Evolutionary conservation across 1,284 basidiomycete genomes (phyloP), one percentile per base, ranked within the genome.

Genomic region (Pterulicium gracile): DNA sequence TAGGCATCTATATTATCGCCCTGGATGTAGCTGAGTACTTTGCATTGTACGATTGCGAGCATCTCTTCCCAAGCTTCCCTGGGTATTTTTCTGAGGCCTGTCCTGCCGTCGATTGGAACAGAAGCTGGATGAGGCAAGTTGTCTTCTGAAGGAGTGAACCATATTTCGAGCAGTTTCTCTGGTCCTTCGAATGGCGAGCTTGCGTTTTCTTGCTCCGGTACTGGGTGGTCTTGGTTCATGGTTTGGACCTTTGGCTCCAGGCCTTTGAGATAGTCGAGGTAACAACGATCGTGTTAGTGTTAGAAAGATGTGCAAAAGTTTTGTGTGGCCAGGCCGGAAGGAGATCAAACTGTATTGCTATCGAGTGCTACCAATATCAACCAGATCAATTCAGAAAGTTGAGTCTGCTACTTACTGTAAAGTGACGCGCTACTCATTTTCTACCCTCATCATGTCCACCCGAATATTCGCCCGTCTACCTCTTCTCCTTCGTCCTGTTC

Each of bases 161-260:
- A 98, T 48, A 98, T 81, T 68, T 98, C 96, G 47, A 98, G 79
- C 36, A 98, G 79, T 67, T 99, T 99, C 70, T 99, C 96, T 50
- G 95, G 90, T 34, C 86, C 87, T 61, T 88, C 87, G 56, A 88
- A 90, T 17, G 82, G 83, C 40, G 68, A 67, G 44, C 64, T 56
- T 46, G 61, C 59, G 49, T 66, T 59, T 46, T 67, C 64, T 46
- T 61, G 47, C 54, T 61, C 58, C 66, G n/a, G n/a, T n/a, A n/a
- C n/a, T n/a, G n/a, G n/a, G n/a, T n/a, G n/a, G n/a, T n/a, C n/a
- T n/a, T n/a, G n/a, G n/a, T n/a, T n/a, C n/a, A n/a, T n/a, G n/a
- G n/a, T n/a, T n/a, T n/a, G n/a, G n/a, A n/a, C n/a, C n/a, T n/a
- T n/a, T n/a, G n/a, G n/a, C n/a, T n/a, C n/a, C n/a, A n/a, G n/a